These are phyloP conservation scores for Periconia digitata DNA, from an alignment of 2,329 filamentous ascomycete genomes.

Conservation along the genomic window DNA sequence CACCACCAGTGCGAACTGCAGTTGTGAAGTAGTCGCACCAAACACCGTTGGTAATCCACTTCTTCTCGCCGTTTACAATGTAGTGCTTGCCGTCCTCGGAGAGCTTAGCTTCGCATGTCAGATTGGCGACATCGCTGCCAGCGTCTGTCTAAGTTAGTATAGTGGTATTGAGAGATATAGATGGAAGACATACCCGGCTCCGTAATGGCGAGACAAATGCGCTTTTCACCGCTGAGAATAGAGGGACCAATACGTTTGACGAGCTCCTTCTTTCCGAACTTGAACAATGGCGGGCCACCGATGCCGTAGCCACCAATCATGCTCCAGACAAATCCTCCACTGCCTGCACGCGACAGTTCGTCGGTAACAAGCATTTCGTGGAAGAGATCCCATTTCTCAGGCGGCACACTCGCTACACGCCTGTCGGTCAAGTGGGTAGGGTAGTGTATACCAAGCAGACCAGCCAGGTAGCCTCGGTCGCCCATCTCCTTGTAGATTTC, in stretches of 20 bases:
- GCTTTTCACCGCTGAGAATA: conserved; percentile 89
- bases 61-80: conserved; percentile 99
- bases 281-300: conserved; percentile 85
- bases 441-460: conserved; percentile 82
- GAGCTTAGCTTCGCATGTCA: conserved; percentile 94
- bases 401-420: conserved; percentile 72
- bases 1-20: conserved; percentile 83
- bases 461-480: conserved; percentile 87
- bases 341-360: conserved; percentile 84
- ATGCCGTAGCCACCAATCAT: conserved; percentile 96
- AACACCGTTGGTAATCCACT: conserved; percentile 99
- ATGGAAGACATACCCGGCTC: conserved; percentile 61
- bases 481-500: conserved; percentile 96
- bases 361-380: conserved; percentile 96
- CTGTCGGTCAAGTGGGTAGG: conserved; percentile 73
- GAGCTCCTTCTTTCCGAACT: conserved; percentile 84
- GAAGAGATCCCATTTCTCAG: conserved; percentile 97
- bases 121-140: conserved; percentile 90
- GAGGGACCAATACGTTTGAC: conserved; percentile 86
- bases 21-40: conserved; percentile 98
- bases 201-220: conserved; percentile 95
- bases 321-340: conserved; percentile 96
- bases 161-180: not conserved
- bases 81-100: conserved; percentile 97
- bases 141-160: conserved; percentile 63